Evolutionary conservation across 331 rosid species (phyloP).

Genomic region (Rosa hybrid): DNA sequence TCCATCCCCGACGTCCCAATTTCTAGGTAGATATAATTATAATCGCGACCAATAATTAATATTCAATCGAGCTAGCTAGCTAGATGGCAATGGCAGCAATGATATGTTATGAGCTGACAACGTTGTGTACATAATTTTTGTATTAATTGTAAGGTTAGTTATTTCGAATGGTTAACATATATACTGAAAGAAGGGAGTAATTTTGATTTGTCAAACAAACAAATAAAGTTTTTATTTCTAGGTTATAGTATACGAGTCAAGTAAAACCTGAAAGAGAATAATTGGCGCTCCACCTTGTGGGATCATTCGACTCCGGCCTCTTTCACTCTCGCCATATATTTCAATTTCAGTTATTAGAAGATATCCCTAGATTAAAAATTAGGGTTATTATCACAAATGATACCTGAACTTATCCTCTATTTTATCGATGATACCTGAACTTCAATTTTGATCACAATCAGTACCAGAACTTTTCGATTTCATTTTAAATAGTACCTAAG

Average conservation of each 20-base stretch:
- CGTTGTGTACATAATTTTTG: no score
- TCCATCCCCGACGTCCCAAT: background rate
- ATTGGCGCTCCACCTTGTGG: background rate
- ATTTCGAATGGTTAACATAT: no score
- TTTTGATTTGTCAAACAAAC: background rate
- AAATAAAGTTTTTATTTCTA: no score
- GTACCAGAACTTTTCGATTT: no score
- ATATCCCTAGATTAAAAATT: background rate
- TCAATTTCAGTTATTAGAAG: background rate
- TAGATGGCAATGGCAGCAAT: background rate
- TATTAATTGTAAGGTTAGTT: no score
- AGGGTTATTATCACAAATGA: no score
- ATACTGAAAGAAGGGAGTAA: no score
- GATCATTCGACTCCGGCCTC: background rate
- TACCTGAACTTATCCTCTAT: no score
- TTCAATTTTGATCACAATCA: no score
- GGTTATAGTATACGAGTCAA: background rate
- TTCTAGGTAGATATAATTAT: background rate
- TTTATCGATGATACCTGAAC: no score
- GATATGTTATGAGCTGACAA: background rate
- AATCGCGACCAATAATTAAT: background rate
- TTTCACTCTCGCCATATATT: background rate
- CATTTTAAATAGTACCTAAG: no score
- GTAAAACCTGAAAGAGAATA: background rate
- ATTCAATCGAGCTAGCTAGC: background rate